Base-by-base conservation (phyloP, 2,329 filamentous ascomycete species). In the Phialocephala sp. region DNA sequence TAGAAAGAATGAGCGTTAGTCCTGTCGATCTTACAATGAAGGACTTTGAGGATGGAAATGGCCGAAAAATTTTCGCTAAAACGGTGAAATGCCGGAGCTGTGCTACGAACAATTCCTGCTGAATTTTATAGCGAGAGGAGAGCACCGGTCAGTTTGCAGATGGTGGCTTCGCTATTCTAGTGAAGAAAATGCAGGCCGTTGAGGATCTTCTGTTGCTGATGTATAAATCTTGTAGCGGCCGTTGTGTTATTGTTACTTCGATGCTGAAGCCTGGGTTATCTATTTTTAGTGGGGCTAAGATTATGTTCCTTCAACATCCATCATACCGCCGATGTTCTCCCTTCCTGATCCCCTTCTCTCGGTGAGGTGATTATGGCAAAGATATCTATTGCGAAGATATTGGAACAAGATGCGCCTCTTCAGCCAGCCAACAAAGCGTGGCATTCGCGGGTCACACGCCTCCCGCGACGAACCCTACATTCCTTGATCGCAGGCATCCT, bases 321-420 rank as follows among this genome's bases (percentile, higher is more conserved):
- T 27, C 8, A 11, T 12, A 50, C n/a, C 45, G 22, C 45, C 45
- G n/a, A 50, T 20, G n/a, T 47, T 20, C 18, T 55, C 22, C 27
- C 18, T 56, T 12, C 47, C 20, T 14, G 24, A 35, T 56, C 52
- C 52, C 35, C 20, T 35, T 35, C 52, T 56, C 24, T 37, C 27
- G 27, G 3, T 36, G 14, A n/a, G 18, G 27, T 20, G 27, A 59
- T 32, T 22, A 60, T 60, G 59, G 59, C 43, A 4, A 35, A 39
- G 43, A 60, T 60, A 22, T 60, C 59, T 2, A 39, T 60, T 24
- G 59, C 59, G 5, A 36, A 47, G 15, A 60, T 60, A 15, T 27
- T 56, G 18, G 59, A 60, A 22, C 35, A 60, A 24, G 45, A 60
- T 18, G 24, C 45, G n/a, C 43, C 20, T 15, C 27, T 52, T n/a